These are phyloP conservation scores for Takakia lepidozioides DNA, from an alignment of 225 moss, liverwort and hornwort species.

Conservation along the genomic window DNA sequence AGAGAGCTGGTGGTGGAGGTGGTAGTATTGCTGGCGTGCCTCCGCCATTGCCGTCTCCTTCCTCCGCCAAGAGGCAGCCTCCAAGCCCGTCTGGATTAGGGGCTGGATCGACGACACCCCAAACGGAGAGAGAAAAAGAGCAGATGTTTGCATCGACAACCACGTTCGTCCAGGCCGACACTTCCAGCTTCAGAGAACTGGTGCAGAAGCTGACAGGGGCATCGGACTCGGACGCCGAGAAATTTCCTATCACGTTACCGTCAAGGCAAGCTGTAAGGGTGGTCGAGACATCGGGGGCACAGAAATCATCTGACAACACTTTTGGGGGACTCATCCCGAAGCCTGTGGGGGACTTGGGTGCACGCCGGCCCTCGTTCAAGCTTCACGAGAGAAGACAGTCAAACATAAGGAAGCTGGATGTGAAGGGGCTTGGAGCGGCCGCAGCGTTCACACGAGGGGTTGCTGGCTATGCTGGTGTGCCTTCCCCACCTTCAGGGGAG, in stretches of 20 bases:
- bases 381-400: conserved; percentile 57
- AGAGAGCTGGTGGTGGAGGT: conserved; percentile 2
- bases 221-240: conserved; percentile 51
- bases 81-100: conserved; percentile 28
- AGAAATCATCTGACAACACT: conserved; percentile 26
- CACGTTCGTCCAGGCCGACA: conserved; percentile 63
- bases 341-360: conserved; percentile 53
- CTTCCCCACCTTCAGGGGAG: conserved; percentile 28
- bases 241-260: conserved; percentile 57
- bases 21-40: not conserved
- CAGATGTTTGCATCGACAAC: conserved; percentile 50
- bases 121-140: conserved; percentile 20
- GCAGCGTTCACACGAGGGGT: conserved; percentile 46
- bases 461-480: conserved; percentile 30
- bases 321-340: conserved; percentile 43
- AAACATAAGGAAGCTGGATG: conserved; percentile 46
- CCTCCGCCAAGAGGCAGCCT: conserved; percentile 25
- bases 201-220: conserved; percentile 66
- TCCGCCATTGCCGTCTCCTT: conserved; percentile 17
- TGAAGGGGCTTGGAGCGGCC: conserved; percentile 51
- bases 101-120: conserved; percentile 23
- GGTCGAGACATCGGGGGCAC: not conserved
- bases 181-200: conserved; percentile 59
- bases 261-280: conserved; percentile 29
- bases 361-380: conserved; percentile 50